Conservation (phyloP, 2,329 filamentous ascomycete species). For the Scedosporium minutisporum region DNA sequence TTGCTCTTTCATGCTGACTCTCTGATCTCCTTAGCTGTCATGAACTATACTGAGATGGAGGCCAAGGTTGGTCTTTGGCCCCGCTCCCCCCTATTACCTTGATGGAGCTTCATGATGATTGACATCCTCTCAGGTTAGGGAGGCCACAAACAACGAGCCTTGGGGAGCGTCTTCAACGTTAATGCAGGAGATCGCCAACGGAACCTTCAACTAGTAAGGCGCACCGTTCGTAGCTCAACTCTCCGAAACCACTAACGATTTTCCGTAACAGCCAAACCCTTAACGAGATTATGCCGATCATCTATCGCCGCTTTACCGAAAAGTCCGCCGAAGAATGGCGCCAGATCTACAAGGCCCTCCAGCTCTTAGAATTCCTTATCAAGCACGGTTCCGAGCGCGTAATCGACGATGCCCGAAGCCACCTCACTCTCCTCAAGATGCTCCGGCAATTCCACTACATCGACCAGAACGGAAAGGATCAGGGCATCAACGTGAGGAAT, state of each 20-base stretch:
- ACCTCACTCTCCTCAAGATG: slow-evolving; percentile 95
- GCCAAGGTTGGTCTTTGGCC: slow-evolving; percentile 38
- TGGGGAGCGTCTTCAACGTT: slow-evolving; percentile 78
- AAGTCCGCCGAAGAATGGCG: slow-evolving; percentile 98
- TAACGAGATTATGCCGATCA: slow-evolving; percentile 99
- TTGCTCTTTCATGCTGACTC: slow-evolving; percentile 17
- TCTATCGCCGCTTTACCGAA: slow-evolving; percentile 97
- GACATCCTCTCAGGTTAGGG: slow-evolving; percentile 58
- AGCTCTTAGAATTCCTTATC: slow-evolving; percentile 91
- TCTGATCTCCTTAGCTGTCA: slow-evolving; percentile 56
- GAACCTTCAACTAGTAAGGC: slow-evolving; percentile 91
- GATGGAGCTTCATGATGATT: slow-evolving; percentile 8
- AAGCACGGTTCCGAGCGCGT: slow-evolving; percentile 98
- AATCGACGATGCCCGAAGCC: slow-evolving; percentile 91
- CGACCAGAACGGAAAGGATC: slow-evolving; percentile 92
- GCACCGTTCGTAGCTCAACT: neutral
- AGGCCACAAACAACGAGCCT: slow-evolving; percentile 98
- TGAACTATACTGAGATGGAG: slow-evolving; percentile 98
- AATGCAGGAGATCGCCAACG: slow-evolving; percentile 98
- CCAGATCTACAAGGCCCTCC: slow-evolving; percentile 97
- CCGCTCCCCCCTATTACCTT: slow-evolving; percentile 4
- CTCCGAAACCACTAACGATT: neutral
- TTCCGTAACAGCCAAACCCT: slow-evolving; percentile 63
- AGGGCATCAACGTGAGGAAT: slow-evolving; percentile 95
- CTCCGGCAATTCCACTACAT: slow-evolving; percentile 97